Percentiles rank a stretch among this genome's conserved stretches.
phyloP scores from a whole-genome alignment of 208 protist genomes.

The Leishmania guyanensis region DNA sequence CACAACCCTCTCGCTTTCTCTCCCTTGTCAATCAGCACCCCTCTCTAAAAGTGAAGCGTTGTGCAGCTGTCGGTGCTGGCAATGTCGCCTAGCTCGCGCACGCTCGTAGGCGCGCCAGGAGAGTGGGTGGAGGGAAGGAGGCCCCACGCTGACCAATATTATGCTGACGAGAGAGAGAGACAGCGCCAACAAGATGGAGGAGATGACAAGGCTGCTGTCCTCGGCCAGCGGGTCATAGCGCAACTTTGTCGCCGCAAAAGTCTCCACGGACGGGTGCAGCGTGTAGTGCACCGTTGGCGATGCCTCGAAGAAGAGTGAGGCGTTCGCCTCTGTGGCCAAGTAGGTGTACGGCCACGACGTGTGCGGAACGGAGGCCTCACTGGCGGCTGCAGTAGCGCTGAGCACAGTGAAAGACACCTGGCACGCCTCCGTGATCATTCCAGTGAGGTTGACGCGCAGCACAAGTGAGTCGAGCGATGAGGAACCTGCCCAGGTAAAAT shows the following conservation, averaged over 20 bases:
- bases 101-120: slow-evolving; percentile 28
- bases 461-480: slow-evolving; percentile 20
- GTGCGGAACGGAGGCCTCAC: slow-evolving; percentile 9
- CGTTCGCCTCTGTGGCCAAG: slow-evolving; percentile 8
- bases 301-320: slow-evolving; percentile 18
- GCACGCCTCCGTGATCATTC: slow-evolving; percentile 13
- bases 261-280: slow-evolving; percentile 7
- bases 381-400: slow-evolving; percentile 3
- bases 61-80: neutral
- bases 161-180: slow-evolving; percentile 3
- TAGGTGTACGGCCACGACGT: slow-evolving; percentile 29
- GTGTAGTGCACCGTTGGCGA: slow-evolving; percentile 11
- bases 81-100: neutral
- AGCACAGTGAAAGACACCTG: slow-evolving; percentile 15
- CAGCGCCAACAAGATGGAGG: slow-evolving; percentile 5
- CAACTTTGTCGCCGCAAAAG: neutral
- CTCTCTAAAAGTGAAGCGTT: neutral
- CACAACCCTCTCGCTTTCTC: neutral
- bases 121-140: slow-evolving; percentile 14
- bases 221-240: slow-evolving; percentile 18
- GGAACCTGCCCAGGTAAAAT: slow-evolving; percentile 15
- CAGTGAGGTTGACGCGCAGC: slow-evolving; percentile 19
- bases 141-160: neutral
- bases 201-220: slow-evolving; percentile 19
- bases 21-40: neutral